Evolutionary conservation across 2,329 filamentous ascomycete species (phyloP).

Genomic region (Fusarium verticillioides): DNA sequence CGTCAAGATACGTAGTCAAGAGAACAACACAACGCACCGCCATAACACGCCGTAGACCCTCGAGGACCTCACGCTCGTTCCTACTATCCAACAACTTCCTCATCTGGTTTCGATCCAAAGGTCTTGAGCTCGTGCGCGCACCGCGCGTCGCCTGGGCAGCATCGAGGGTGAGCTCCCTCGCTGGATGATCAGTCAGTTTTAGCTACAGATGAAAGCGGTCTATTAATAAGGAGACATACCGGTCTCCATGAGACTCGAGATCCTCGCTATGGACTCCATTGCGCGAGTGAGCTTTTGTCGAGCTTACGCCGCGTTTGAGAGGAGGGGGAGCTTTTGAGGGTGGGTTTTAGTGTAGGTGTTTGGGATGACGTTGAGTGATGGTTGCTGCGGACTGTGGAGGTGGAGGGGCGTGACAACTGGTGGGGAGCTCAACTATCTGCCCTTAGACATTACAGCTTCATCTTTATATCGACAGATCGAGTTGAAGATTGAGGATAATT

Average conservation of each 20-base stretch:
- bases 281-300: slow-evolving; percentile 33
- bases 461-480: background rate
- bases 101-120: slow-evolving; percentile 82
- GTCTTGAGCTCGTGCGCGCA: slow-evolving; percentile 69
- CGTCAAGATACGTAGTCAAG: background rate
- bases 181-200: slow-evolving; percentile 59
- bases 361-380: slow-evolving; percentile 42
- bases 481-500: background rate
- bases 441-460: background rate
- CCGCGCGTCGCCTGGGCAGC: slow-evolving; percentile 88
- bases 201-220: slow-evolving; percentile 11
- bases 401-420: slow-evolving; percentile 36
- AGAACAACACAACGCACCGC: slow-evolving; percentile 68
- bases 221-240: slow-evolving; percentile 64
- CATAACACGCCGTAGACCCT: slow-evolving; percentile 88
- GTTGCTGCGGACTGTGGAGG: slow-evolving; percentile 14
- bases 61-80: slow-evolving; percentile 90
- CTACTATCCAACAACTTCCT: slow-evolving; percentile 96
- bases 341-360: slow-evolving; percentile 30
- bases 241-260: slow-evolving; percentile 94
- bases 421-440: slow-evolving; percentile 10
- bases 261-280: slow-evolving; percentile 97
- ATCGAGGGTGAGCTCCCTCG: slow-evolving; percentile 96
- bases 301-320: slow-evolving; percentile 23
- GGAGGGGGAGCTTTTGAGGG: slow-evolving; percentile 13